Base-by-base conservation (phyloP, 306 rosid species). In the Vicia sativa region DNA sequence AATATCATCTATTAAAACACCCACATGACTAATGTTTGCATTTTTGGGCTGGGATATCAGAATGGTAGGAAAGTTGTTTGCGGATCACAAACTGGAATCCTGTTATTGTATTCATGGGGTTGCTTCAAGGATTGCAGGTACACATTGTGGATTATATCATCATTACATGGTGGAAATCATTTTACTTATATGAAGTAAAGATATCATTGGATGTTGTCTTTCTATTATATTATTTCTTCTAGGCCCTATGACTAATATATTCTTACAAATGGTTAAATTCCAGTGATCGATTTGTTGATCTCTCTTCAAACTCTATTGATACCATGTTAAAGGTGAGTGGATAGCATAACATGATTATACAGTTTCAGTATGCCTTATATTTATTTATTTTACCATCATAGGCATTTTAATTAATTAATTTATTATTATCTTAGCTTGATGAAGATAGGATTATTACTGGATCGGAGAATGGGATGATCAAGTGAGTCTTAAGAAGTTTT, bases 81-180 rank as follows among this genome's bases (percentile, higher is more conserved):
- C 21, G 91, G 91, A 68, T 81, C 98, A 65, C 96, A 92, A 77
- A 73, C 73, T 75, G 98, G 96, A 75, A 78, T 76, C 68, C 62
- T 92, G 11, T 75, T 92, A 25, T 73, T 92, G 67, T 92, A 92
- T 73, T 87, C 98, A 5, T 92, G 96, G 96, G 98, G 96, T 35
- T 86, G 63, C 85, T 87, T 89, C 88, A 83, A 84, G 82, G 96
- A 92, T 77, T 87, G 96, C 79, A 92, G 98, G 98, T 92, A 72
- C 43, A 10, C 26, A 28, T 64, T 29, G 29, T 76, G 31, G 63
- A 66, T 48, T 9, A 46, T 63, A 34, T 43, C 58, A 34, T 67
- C n/a, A 62, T 48, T 57, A 12, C 18, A 14, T 76, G 42, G 58
- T 45, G 13, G 19, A 41, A 44, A 60, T 48, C 6, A 9, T 65